A percentile compares a stretch with the other conserved stretches of the same genome.
These are phyloP conservation scores for Fraxinus quadrangulata DNA, from an alignment of 257 asterid species.

Conservation along the genomic window DNA sequence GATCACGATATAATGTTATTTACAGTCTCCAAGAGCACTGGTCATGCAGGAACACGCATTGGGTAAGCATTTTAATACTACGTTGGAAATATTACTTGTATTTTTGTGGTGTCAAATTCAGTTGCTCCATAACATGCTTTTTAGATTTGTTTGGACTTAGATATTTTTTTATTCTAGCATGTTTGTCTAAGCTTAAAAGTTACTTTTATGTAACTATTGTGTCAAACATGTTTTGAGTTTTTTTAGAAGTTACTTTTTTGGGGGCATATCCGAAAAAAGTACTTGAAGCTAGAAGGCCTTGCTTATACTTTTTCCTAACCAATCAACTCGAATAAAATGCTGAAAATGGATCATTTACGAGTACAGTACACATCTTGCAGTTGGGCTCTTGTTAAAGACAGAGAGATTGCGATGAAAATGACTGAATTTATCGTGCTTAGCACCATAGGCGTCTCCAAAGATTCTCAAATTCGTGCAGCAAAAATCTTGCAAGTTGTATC, in stretches of 20 bases:
- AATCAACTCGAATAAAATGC: neutral
- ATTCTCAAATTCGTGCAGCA: slow-evolving; percentile 86
- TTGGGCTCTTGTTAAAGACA: slow-evolving; percentile 89
- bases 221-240: too few relatives aligned
- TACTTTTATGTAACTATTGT: neutral
- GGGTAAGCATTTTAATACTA: slow-evolving; percentile 50
- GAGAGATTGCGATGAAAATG: slow-evolving; percentile 75
- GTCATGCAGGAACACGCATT: slow-evolving; percentile 87
- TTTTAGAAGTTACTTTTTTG: too few relatives aligned
- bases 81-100: too few relatives aligned
- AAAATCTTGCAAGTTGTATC: slow-evolving; percentile 64
- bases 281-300: neutral
- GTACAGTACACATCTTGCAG: slow-evolving; percentile 36
- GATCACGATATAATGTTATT: slow-evolving; percentile 91
- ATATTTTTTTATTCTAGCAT: neutral
- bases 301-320: neutral
- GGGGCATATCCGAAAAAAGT: too few relatives aligned
- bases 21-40: slow-evolving; percentile 89
- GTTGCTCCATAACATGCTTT: too few relatives aligned
- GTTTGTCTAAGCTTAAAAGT: neutral
- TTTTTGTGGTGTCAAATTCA: too few relatives aligned
- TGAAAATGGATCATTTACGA: neutral
- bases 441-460: slow-evolving; percentile 92
- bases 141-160: neutral
- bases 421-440: slow-evolving; percentile 68